These are phyloP conservation scores for Zygoascus bituminiphila DNA, from an alignment of 805 yeast species.

Conservation along the genomic window DNA sequence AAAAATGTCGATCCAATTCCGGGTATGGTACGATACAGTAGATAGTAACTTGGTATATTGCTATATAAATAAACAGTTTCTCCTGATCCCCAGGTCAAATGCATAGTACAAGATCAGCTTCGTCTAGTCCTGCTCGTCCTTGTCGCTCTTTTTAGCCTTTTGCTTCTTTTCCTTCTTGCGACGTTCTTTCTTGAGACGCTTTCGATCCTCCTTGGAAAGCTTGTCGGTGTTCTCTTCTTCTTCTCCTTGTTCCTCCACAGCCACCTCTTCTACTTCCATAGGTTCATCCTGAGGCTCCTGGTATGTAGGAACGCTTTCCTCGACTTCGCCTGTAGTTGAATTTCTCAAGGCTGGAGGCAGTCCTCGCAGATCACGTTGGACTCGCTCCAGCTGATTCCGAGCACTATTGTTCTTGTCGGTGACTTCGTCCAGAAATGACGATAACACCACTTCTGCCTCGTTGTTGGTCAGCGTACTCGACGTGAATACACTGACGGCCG, in stretches of 20 bases:
- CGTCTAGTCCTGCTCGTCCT: constrained; percentile 2
- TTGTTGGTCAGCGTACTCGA: constrained; percentile 27
- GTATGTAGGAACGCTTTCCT: neutral
- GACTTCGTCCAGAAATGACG: constrained; percentile 33
- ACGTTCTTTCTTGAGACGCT: neutral
- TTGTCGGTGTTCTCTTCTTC: neutral
- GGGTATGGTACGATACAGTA: no score
- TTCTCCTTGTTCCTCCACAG: neutral
- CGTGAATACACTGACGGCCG: constrained; percentile 14
- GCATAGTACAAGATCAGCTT: neutral
- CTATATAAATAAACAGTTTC: neutral
- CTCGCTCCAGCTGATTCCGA: constrained; percentile 56
- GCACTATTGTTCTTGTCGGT: constrained; percentile 35
- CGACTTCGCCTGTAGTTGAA: constrained; percentile 2
- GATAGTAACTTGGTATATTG: neutral
- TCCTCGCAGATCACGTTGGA: constrained; percentile 73
- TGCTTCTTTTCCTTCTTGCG: constrained; percentile 9
- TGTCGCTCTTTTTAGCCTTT: constrained; percentile 3
- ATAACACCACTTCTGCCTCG: constrained; percentile 40
- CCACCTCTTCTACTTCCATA: neutral
- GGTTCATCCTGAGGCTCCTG: constrained; percentile 1
- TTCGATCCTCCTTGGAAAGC: neutral
- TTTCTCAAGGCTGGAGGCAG: constrained; percentile 47
- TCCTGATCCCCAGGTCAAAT: neutral
- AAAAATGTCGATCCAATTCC: no score